Evolutionary conservation across 768 basidiomycete genomes (phyloP), one percentile per base, ranked within the genome.

Genomic region (Amanita subjunquillea): DNA sequence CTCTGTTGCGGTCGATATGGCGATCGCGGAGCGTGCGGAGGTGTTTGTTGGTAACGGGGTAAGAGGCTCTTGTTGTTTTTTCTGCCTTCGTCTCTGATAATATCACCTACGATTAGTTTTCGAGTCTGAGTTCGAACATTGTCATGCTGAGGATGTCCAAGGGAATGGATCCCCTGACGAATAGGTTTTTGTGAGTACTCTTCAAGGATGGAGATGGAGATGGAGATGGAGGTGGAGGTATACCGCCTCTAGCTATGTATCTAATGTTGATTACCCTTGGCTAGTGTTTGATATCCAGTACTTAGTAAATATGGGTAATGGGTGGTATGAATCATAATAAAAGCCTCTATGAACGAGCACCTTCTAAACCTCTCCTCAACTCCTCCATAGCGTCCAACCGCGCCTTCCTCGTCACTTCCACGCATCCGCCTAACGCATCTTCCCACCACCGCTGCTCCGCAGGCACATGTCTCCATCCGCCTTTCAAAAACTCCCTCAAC

Each of bases 391-490:
- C 58, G 34, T 63, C 65, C 50, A 75, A 22, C 32, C 67, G 66
- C 47, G 56, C 64, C 56, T 55, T 59, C 51, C 72, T 65, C 55
- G 43, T 38, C 62, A 65, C 55, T 57, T 82, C 80, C 9, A 75
- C 62, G n/a, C 63, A 63, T 6, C 69, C 74, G 3, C 69, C 72
- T 32, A 87, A 67, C 32, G 82, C 80, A 9, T 65, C 60, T 38
- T 85, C 82, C 85, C 85, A 88, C 82, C 82, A 88, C 49, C 82
- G 69, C 63, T 79, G 75, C 17, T 59, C 71, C 58, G 75, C 74
- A 0, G 79, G 77, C 2, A 80, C 72, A 4, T 78, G 73, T 32
- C 72, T 72, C 87, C 87, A 89, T 15, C 77, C 78, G 8, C 80
- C 78, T 15, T 65, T 67, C 42, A 80, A 65, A 44, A 87, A 75